Percentiles rank a stretch among this genome's conserved stretches.
phyloP scores from a whole-genome alignment of 2,329 filamentous ascomycete species.

The Penicillium sp. region DNA sequence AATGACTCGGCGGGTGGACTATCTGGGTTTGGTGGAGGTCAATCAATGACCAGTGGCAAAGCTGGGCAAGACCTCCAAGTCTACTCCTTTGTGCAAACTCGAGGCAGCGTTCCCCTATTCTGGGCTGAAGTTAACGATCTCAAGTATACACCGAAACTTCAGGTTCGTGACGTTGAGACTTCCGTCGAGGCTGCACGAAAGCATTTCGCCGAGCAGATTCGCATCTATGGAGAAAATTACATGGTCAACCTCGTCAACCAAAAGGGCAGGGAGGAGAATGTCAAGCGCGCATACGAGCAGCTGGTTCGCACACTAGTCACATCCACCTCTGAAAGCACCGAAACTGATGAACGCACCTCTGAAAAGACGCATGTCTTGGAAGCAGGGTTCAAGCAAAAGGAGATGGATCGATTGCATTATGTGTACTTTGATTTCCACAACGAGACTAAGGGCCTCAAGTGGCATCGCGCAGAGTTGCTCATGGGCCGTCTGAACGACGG shows the following conservation, averaged over 20 bases:
- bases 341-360: constrained; percentile 57
- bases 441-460: constrained; percentile 89
- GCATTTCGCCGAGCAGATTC: constrained; percentile 90
- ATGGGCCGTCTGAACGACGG: constrained; percentile 72
- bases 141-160: constrained; percentile 80
- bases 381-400: constrained; percentile 48
- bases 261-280: constrained; percentile 75
- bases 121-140: constrained; percentile 95
- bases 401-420: constrained; percentile 82
- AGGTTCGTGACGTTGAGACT: constrained; percentile 74
- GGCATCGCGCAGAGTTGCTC: constrained; percentile 81
- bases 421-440: constrained; percentile 98
- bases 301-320: constrained; percentile 69
- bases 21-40: constrained; percentile 69
- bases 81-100: constrained; percentile 88
- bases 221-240: constrained; percentile 90
- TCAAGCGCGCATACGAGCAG: constrained; percentile 91
- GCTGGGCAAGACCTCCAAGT: constrained; percentile 72
- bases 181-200: constrained; percentile 68
- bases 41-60: constrained; percentile 66
- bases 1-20: constrained; percentile 71
- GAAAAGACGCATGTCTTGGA: constrained; percentile 80
- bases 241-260: constrained; percentile 96
- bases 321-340: constrained; percentile 56
- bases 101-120: constrained; percentile 88